Evolutionary conservation across 345 rosid genomes (phyloP), one percentile per base, ranked within the genome.

Genomic region (Dipteronia sinensis): DNA sequence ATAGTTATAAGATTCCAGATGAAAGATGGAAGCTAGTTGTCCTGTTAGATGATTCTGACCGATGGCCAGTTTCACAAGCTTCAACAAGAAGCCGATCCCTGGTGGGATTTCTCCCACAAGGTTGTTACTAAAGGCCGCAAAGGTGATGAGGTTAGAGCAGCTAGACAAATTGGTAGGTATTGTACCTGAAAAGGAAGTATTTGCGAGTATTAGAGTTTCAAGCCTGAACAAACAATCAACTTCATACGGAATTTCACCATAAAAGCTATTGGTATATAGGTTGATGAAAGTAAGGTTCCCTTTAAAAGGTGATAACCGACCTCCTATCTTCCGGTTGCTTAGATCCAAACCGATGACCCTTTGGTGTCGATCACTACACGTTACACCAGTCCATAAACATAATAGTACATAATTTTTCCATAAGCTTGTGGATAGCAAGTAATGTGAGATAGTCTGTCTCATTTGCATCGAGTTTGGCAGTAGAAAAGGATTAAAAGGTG

Each of bases 1-100:
- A 80, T 65, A 7, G 78, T 62, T 19, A 75, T 69, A 0, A 76
- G 2, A 59, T 81, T 81, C 12, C 77, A 82, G 10, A 84, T 10
- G 22, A 72, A 78, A 23, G 65, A 31, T 2, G 87, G 85, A 42
- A 81, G 25, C 27, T 27, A 27, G 27, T 3, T 19, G 63, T 10
- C 78, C 78, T 13, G 55, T 19, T 1, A 81, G 55, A 29, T 53
- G 63, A 29, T 77, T 81, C 4, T 11, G 4, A 2, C 23, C 27
- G 12, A 81, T 3, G 11, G 44, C 27, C 12, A 76, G 58, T 17
- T 9, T 11, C 23, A 1, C 27, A 16, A 76, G 58, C 13, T 9
- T 11, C 23, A 1, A 23, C 20, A 82, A 29, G 16, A 42, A 27
- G 2, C 68, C 49, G 31, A 74, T 11, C 34, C 25, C 68, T 2